Base-by-base conservation (phyloP, 805 yeast species). In the Ogataea methylovora region DNA sequence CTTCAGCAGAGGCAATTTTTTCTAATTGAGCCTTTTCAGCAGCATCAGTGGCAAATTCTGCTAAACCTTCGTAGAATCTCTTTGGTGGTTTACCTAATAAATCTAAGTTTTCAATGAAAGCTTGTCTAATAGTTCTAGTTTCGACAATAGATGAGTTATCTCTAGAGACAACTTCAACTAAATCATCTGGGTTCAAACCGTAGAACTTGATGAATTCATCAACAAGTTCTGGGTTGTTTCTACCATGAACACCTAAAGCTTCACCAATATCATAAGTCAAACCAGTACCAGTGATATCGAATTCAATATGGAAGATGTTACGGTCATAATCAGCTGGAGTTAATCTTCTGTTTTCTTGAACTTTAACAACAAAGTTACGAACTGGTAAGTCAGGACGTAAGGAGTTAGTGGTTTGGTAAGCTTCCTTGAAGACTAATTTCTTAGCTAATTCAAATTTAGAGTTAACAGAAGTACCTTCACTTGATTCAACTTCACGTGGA, bases 11-110 rank as follows among this genome's bases (percentile, higher is more conserved):
- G 20, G 81, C 82, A 39, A 90, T 64, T 29, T 67, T 70, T 44
- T 72, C 70, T 38, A 90, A 67, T 21, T 67, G 60, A 24, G 68
- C 71, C 63, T 71, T 76, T 52, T 90, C 87, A 35, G 61, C 65
- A 20, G 72, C 81, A 45, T 86, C 80, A 12, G 74, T 59, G 8
- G 95, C 92, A 58, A 54, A 84, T 29, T 68, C 71, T 20, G 87
- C 79, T 52, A 90, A 69, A 2, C 82, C 58, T 63, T 90, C 97
- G 58, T 84, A 90, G 62, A 90, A 90, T 56, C 86, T 73, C 74
- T 90, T 90, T 39, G 95, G 94, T 39, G 97, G 97, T 58, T 87
- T 90, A 49, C 97, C 97, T 45, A 90, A 80, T 42, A 90, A 59
- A 57, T 90, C 97, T 40, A 88, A 63, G 46, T 82, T 82, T 36